Evolutionary conservation across 805 yeast species (phyloP), one percentile per base, ranked within the genome.

Genomic region (Candida orba): DNA sequence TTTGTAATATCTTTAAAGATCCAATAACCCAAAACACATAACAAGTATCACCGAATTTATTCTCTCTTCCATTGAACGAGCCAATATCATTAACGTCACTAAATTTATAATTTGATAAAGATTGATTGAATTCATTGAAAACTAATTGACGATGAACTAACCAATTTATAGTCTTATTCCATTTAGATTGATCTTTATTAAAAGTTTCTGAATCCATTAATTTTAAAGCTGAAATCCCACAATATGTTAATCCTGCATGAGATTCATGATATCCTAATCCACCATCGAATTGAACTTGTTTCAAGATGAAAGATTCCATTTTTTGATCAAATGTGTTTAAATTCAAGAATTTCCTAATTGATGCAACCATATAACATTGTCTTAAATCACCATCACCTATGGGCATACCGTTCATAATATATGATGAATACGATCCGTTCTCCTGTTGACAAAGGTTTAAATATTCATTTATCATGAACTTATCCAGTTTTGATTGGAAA

Each of bases 171-270:
- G 89, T 78, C 9, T 52, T 54, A 1, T 52, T 49, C 67, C 67
- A 67, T 9, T 62, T 59, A 1, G 38, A 37, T 7, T 43, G 41
- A 9, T 42, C 43, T 20, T 20, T 20, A 8, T 36, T n/a, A 17
- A 56, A 57, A 2, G 27, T 5, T 8, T 68, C 29, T 12, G 49
- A 46, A 5, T 57, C 66, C 6, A 71, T 52, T 35, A 85, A 51
- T 30, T 59, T 55, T 44, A 88, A 66, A 1, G 84, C 61, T 0
- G 84, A 83, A 22, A 90, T 53, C 0, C 85, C 96, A 64, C 97
- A 90, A 56, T 78, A 91, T 0, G 95, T 84, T 46, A 84, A 71
- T 0, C 98, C 99, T 8, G 88, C 80, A 63, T 91, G 97, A 3
- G 89, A 69, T 60, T 91, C 99, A 13, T 68, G 63, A 33, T 58